phyloP scores from a whole-genome alignment of 2,329 filamentous ascomycete species.

The Penicillium sp. region DNA sequence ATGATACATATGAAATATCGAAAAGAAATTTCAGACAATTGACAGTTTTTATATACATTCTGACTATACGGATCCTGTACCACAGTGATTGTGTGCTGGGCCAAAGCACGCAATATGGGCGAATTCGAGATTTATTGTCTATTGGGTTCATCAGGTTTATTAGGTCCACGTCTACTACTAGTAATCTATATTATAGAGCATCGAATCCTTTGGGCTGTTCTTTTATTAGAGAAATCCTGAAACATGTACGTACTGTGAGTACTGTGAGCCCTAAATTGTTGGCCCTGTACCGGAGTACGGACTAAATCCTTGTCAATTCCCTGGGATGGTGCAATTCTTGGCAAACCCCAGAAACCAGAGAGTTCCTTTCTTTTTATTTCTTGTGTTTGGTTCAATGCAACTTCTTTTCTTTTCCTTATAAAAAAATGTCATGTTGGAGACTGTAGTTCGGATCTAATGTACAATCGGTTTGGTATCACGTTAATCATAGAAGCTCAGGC shows the following conservation, averaged over 20 bases:
- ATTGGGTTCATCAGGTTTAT: neutral
- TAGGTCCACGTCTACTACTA: neutral
- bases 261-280: neutral
- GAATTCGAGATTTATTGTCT: neutral
- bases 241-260: neutral
- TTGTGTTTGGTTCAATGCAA: no score
- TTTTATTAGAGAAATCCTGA: neutral
- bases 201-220: neutral
- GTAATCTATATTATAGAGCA: neutral
- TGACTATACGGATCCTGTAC: conserved; percentile 16
- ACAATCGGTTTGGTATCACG: conserved; percentile 19
- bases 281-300: no score
- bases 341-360: neutral
- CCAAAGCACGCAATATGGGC: conserved; percentile 18
- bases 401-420: neutral
- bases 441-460: conserved; percentile 4
- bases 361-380: no score
- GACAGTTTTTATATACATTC: neutral
- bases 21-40: neutral
- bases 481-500: conserved; percentile 11
- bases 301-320: neutral
- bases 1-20: neutral
- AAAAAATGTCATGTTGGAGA: neutral
- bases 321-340: conserved; percentile 1
- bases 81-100: conserved; percentile 17